These are phyloP conservation scores for Tolypocladium ophioglossoides DNA, from an alignment of 2,329 filamentous ascomycete genomes.

Conservation along the genomic window DNA sequence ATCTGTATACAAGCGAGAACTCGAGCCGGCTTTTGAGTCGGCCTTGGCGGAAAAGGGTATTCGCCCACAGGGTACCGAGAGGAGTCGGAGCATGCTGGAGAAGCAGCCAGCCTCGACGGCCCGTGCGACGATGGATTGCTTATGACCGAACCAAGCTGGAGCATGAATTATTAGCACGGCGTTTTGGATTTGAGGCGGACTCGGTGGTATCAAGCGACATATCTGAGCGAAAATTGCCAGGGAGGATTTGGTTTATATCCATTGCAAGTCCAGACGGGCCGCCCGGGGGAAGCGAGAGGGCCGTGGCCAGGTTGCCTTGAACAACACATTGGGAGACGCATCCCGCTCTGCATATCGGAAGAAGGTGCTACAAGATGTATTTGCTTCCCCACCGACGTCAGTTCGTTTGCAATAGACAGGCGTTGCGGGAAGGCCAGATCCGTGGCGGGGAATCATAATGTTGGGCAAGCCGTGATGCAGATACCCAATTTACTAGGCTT, in stretches of 20 bases:
- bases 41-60: neutral
- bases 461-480: neutral
- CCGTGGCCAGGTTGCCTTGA: neutral
- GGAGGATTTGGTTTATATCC: neutral
- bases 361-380: neutral
- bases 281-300: neutral
- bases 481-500: conserved; percentile 1
- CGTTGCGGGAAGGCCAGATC: neutral
- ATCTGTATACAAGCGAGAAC: neutral
- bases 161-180: neutral
- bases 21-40: neutral
- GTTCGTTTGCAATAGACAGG: neutral
- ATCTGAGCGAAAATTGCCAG: neutral
- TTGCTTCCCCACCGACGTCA: neutral
- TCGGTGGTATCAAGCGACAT: neutral
- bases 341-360: neutral
- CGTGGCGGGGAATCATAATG: neutral
- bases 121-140: neutral
- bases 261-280: neutral
- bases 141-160: neutral
- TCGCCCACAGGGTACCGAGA: neutral
- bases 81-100: neutral
- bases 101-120: neutral
- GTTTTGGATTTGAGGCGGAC: neutral
- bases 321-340: neutral